Conservation (phyloP, 306 rosid genomes). For the Cucumis cinereus region DNA sequence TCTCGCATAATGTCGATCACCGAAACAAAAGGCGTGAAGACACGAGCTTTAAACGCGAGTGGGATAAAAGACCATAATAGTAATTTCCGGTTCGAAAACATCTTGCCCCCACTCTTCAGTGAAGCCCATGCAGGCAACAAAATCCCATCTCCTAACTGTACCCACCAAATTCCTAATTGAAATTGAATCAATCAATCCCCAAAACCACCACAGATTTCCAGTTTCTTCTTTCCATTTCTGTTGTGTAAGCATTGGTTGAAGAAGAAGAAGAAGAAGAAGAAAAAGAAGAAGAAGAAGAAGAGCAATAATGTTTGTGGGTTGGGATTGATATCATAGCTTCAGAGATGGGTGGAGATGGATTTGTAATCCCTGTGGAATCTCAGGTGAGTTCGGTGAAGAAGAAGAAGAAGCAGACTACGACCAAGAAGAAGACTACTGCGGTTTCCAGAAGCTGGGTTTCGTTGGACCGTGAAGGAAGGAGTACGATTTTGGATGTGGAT, state of each 20-base stretch:
- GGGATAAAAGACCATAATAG: background rate
- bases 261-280: background rate
- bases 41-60: background rate
- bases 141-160: background rate
- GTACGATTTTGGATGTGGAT: slow-evolving; percentile 55
- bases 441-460: slow-evolving; percentile 68
- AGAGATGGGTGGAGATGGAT: slow-evolving; percentile 58
- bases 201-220: background rate
- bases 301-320: background rate
- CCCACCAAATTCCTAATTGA: background rate
- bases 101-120: background rate
- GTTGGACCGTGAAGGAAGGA: slow-evolving; percentile 43
- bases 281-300: background rate
- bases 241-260: background rate
- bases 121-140: background rate
- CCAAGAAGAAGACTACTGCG: slow-evolving; percentile 44
- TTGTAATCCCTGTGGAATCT: slow-evolving; percentile 56
- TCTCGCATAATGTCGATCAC: background rate
- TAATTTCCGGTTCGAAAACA: background rate
- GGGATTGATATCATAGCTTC: background rate
- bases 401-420: slow-evolving; percentile 7
- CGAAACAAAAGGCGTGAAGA: background rate
- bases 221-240: background rate
- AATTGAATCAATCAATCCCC: background rate
- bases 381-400: slow-evolving; percentile 20